phyloP scores from a whole-genome alignment of 176 grass and related monocot species.

The Chrysopogon serrulatus region DNA sequence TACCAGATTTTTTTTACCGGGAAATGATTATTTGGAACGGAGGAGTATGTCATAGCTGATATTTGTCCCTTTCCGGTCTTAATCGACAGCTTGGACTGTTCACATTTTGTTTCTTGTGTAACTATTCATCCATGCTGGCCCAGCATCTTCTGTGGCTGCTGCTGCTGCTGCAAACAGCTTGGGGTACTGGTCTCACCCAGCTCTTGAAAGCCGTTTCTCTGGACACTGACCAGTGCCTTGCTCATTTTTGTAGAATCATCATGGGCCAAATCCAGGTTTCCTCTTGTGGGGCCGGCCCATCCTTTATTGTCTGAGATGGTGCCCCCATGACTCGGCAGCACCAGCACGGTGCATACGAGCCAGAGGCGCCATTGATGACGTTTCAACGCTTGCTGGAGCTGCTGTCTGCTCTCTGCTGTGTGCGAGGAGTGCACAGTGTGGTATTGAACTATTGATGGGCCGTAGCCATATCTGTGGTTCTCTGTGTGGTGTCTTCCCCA shows the following conservation, averaged over 20 bases:
- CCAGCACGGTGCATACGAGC: slow-evolving; percentile 17
- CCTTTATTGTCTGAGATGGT: slow-evolving; percentile 6
- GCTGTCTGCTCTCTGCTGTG: neutral
- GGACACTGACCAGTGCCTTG: slow-evolving; percentile 13
- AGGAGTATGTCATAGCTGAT: neutral
- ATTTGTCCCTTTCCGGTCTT: slow-evolving; percentile 17
- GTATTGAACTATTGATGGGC: slow-evolving; percentile 19
- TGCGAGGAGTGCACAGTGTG: slow-evolving; percentile 15
- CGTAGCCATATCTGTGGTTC: slow-evolving; percentile 16
- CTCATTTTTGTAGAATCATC: slow-evolving; percentile 24
- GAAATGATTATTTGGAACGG: no score
- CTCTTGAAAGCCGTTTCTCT: slow-evolving; percentile 30
- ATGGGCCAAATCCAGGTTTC: slow-evolving; percentile 44
- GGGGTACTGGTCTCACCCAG: slow-evolving; percentile 7
- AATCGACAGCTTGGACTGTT: slow-evolving; percentile 15
- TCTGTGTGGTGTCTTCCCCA: neutral
- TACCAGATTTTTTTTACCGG: no score
- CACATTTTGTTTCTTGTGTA: slow-evolving; percentile 31
- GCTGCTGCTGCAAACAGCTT: slow-evolving; percentile 8
- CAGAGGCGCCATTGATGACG: slow-evolving; percentile 38
- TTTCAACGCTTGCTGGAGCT: slow-evolving; percentile 4
- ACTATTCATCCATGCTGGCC: slow-evolving; percentile 27
- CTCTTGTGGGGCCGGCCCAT: slow-evolving; percentile 38
- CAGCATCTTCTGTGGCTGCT: slow-evolving; percentile 10
- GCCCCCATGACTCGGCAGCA: slow-evolving; percentile 3